Conservation (phyloP, 306 rosid genomes). For the Luffa aegyptiaca region DNA sequence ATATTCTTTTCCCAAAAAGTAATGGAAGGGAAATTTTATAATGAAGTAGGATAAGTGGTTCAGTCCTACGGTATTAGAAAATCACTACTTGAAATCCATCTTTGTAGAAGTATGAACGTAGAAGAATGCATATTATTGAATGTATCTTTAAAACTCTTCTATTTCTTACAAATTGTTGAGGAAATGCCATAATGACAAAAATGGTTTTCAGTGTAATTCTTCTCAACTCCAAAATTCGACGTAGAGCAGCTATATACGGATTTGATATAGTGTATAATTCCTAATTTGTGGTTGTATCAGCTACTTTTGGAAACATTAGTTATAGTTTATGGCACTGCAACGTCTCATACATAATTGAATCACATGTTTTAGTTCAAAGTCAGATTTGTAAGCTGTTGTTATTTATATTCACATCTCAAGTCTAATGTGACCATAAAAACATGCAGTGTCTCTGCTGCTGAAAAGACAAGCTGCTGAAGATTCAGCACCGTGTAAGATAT, state of each 20-base stretch:
- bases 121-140: background rate
- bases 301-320: background rate
- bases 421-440: conserved; percentile 12
- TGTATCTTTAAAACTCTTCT: background rate
- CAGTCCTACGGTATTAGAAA: background rate
- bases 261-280: background rate
- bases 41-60: background rate
- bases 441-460: conserved; percentile 65
- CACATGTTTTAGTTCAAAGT: background rate
- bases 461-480: conserved; percentile 46
- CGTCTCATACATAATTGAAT: background rate
- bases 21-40: background rate
- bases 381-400: conserved; percentile 4
- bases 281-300: background rate
- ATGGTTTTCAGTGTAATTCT: background rate
- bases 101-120: background rate
- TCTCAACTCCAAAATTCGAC: background rate
- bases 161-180: background rate
- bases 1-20: background rate
- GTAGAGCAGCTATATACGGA: background rate
- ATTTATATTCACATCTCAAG: background rate
- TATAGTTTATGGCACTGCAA: background rate
- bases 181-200: background rate
- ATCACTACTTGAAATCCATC: background rate
- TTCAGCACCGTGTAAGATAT: conserved; percentile 11